A percentile compares a stretch with the other conserved stretches of the same genome.
phyloP scores from a whole-genome alignment of 2,329 filamentous ascomycete genomes.

The Venturia oleaginea region DNA sequence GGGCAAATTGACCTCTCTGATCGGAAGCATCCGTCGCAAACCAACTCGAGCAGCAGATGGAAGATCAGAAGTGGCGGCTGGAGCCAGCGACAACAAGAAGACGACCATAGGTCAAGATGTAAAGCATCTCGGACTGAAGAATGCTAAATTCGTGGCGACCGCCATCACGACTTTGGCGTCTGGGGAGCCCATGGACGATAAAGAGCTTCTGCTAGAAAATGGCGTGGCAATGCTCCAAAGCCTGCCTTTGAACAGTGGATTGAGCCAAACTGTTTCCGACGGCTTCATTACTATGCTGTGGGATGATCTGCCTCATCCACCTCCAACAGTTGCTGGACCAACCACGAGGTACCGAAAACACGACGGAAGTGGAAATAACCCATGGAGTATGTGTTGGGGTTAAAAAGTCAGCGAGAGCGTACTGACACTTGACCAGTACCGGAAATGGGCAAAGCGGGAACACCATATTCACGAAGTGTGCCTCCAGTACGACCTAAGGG shows the following conservation, averaged over 20 bases:
- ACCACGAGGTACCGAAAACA: conserved; percentile 35
- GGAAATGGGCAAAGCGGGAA: conserved; percentile 45
- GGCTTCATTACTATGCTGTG: conserved; percentile 46
- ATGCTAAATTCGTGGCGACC: conserved; percentile 30
- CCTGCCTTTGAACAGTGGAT: conserved; percentile 40
- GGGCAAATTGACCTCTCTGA: conserved; percentile 32
- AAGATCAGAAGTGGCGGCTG: conserved; percentile 21
- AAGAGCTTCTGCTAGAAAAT: conserved; percentile 40
- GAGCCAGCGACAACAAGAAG: conserved; percentile 26
- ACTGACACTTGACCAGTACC: conserved; percentile 20
- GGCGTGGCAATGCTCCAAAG: conserved; percentile 44
- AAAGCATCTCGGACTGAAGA: conserved; percentile 30
- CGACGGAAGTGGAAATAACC: conserved; percentile 40
- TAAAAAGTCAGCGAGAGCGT: neutral
- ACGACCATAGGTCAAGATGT: conserved; percentile 34
- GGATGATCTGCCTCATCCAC: conserved; percentile 44
- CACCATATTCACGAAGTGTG: conserved; percentile 37
- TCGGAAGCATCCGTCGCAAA: conserved; percentile 39
- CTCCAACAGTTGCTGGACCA: conserved; percentile 38
- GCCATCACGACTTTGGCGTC: conserved; percentile 35
- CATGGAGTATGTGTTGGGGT: conserved; percentile 25
- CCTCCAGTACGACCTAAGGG: conserved; percentile 39
- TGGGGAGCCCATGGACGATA: conserved; percentile 40
- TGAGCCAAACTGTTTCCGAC: conserved; percentile 40
- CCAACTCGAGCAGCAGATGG: conserved; percentile 40